Base-by-base conservation (phyloP, 2,329 filamentous ascomycete genomes). In the Zymoseptoria pseudotritici region DNA sequence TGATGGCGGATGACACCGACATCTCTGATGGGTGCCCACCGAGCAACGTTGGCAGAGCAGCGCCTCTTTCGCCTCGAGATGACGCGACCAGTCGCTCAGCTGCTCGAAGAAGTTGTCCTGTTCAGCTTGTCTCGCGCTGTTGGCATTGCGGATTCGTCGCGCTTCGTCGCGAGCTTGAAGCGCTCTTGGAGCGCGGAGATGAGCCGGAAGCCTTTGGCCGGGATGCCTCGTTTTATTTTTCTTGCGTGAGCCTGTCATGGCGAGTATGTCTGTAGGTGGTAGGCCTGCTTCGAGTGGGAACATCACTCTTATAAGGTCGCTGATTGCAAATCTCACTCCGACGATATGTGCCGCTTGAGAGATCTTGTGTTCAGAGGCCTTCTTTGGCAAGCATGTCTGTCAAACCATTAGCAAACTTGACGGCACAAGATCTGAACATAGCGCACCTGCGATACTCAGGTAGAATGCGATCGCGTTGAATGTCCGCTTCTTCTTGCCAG, bases 381-480 rank as follows among this genome's bases (percentile, higher is more conserved):
- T 76, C 73, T 56, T 75, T 75, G 0, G 74, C 74, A 19, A 76
- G 69, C 74, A 75, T 76, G 67, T 76, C 73, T 71, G 55, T 19
- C 53, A 7, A 20, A 9, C 8, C 11, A 13, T 53, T 22, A 53
- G 52, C 52, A 29, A 53, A 29, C 36, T 46, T 1, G 2, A 17
- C 57, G 50, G 31, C 21, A 57, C 36, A 49, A n/a, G 21, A 31
- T 13, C 55, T 53, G 55, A 53, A 56, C 17, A 13, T 7, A 22
- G 7, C 74, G 65, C 76, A 86, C 78, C 86, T 74, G 78, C 87
- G 63, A 86, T 85, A 63, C 91, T 77, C 79, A 85, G 68, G 82
- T 83, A 79, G 78, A 89, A 78, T 75, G 79, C 75, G 71, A 86
- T 72, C 71, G 88, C 77, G 83, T 86, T 86, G 71, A 86, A 87